Base-by-base conservation (phyloP, 345 rosid genomes). In the Erodium maritimum region DNA sequence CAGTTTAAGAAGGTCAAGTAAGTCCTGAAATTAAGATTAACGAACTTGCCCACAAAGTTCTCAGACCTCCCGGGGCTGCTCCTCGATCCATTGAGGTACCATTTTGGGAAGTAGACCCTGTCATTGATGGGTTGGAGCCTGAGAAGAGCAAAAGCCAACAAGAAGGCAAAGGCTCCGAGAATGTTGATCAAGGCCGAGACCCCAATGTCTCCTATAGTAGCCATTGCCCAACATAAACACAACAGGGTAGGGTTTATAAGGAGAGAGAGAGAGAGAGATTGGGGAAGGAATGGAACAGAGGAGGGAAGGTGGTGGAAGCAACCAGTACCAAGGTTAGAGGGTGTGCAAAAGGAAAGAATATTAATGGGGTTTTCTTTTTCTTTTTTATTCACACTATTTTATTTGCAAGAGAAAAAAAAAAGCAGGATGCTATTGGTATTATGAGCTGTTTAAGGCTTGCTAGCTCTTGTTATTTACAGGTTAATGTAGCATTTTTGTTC, bases 71-170 rank as follows among this genome's bases (percentile, higher is more conserved):
- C 75, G 1, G 96, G 99, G 70, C 94, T 89, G 70, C 68, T 72
- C 69, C 99, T 75, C 1, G 51, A 72, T 19, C 96, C 94, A 64
- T 45, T 54, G 62, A 85, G 78, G 67, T 89, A 86, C 96, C 94
- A 85, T 67, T 91, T 91, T 3, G 95, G 88, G 61, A 86, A 91
- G 79, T 93, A 93, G 25, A 93, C 89, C 62, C 99, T 80, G 77
- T 93, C 96, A 73, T 93, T 93, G 55, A 86, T 60, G 8, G 95
- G 99, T 61, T 93, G 96, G 34, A 93, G 75, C 72, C 96, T 86
- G 9, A 91, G 74, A 42, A 89, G 42, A 61, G 96, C 99, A 68
- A 91, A 91, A 50, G 96, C 96, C 5, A 91, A 73, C 16, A 91
- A 72, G 67, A 91, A 89, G 0, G 87, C 74, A 61, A 89, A 77